A percentile compares a stretch with the other conserved stretches of the same genome.
Conservation (phyloP, 257 asterid species). For the Solanum appendiculatum region DNA sequence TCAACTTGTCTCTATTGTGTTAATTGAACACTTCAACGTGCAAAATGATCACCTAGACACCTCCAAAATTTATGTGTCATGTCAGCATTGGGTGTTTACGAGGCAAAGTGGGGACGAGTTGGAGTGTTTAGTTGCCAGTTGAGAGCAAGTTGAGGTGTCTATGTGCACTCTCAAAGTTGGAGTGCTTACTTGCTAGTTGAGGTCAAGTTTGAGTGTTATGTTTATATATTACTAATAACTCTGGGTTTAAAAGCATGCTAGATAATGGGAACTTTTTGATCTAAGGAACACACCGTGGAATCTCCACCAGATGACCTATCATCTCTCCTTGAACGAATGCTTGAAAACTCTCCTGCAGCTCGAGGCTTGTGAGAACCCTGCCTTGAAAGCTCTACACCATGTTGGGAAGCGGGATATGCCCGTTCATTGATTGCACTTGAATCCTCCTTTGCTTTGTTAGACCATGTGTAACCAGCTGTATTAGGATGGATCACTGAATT, state of each 20-base stretch:
- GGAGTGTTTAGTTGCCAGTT: background rate
- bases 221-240: background rate
- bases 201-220: background rate
- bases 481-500: constrained; percentile 65
- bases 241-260: background rate
- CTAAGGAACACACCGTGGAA: constrained; percentile 4
- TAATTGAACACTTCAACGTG: background rate
- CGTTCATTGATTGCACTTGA: background rate
- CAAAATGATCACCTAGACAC: background rate
- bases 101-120: background rate
- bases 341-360: constrained; percentile 2
- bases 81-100: background rate
- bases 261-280: background rate
- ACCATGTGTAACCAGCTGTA: constrained; percentile 32
- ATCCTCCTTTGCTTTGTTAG: constrained; percentile 26
- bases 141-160: background rate
- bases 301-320: constrained; percentile 7
- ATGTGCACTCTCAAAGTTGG: background rate
- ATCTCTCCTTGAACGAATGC: background rate
- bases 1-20: background rate
- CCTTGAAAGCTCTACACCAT: constrained; percentile 9
- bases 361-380: constrained; percentile 17
- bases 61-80: background rate
- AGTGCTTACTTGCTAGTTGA: background rate
- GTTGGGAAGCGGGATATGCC: constrained; percentile 12